Evolutionary conservation across 495 filamentous ascomycete genomes (phyloP).

Genomic region (Chaetomium tenue): DNA sequence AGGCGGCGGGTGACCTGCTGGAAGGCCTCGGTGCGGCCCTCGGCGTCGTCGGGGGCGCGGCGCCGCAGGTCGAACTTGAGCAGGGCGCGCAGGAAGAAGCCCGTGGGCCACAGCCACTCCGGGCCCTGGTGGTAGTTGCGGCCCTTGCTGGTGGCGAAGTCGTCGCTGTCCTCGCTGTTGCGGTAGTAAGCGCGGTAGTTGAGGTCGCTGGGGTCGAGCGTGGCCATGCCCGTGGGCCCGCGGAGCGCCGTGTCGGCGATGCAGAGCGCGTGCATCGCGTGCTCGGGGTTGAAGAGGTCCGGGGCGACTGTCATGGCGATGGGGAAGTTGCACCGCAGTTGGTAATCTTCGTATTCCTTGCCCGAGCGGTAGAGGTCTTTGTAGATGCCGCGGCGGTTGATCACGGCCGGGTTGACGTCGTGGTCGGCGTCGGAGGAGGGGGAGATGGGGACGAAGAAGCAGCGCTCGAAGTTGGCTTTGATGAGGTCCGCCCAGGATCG

Average conservation of each 20-base stretch:
- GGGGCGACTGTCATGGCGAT: constrained; percentile 95
- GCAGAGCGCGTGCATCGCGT: constrained; percentile 74
- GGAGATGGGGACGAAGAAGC: constrained; percentile 78
- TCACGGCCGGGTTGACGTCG: constrained; percentile 71
- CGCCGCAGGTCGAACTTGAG: constrained; percentile 84
- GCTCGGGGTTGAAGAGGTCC: constrained; percentile 72
- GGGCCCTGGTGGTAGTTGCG: constrained; percentile 98
- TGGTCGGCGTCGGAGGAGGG: constrained; percentile 67
- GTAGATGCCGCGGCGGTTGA: constrained; percentile 93
- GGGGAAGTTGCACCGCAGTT: constrained; percentile 88
- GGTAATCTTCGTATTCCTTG: constrained; percentile 97
- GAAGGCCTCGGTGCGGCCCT: constrained; percentile 75
- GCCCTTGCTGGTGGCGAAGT: constrained; percentile 88
- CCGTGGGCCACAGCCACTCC: constrained; percentile 98
- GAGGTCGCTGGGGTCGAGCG: constrained; percentile 83
- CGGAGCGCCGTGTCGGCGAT: constrained; percentile 74
- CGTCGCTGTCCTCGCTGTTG: constrained; percentile 87
- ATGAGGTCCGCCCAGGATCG: constrained; percentile 77
- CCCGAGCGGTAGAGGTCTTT: constrained; percentile 92
- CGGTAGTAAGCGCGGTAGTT: constrained; percentile 93
- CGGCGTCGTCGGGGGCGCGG: constrained; percentile 57
- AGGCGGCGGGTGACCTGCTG: constrained; percentile 88
- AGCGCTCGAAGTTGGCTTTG: constrained; percentile 81
- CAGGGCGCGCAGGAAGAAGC: constrained; percentile 88
- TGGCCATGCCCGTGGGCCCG: constrained; percentile 92